Conservation (phyloP, 352 stramenopile species). For the Thraustochytrium striatum region DNA sequence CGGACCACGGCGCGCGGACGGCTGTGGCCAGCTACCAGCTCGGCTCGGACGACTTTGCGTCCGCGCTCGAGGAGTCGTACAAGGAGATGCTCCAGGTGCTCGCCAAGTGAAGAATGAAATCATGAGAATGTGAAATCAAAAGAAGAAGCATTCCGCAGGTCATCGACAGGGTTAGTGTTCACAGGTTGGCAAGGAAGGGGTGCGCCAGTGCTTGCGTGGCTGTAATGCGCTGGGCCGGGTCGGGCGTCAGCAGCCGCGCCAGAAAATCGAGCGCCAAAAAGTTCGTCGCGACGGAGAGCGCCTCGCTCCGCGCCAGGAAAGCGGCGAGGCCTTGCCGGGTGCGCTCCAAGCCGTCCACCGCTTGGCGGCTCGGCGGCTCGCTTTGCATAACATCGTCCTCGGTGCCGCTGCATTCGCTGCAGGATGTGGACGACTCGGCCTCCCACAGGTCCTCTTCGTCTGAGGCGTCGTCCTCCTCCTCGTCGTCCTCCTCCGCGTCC, state of each 20-base stretch:
- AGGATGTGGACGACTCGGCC: too few relatives aligned
- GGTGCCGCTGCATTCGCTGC: too few relatives aligned
- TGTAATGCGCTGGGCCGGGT: slow-evolving; percentile 82
- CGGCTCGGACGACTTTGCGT: slow-evolving; percentile 47
- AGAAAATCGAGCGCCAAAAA: slow-evolving; percentile 82
- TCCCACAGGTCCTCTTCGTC: neutral
- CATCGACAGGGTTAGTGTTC: too few relatives aligned
- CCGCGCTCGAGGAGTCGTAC: slow-evolving; percentile 22
- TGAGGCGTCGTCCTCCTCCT: neutral
- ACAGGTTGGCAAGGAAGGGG: slow-evolving; percentile 61
- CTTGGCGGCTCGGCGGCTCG: neutral
- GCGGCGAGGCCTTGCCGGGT: neutral
- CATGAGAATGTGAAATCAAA: neutral
- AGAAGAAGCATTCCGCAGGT: neutral
- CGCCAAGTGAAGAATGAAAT: neutral
- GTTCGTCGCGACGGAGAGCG: too few relatives aligned
- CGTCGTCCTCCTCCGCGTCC: neutral
- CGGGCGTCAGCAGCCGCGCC: slow-evolving; percentile 80
- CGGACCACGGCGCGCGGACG: slow-evolving; percentile 19
- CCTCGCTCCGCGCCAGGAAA: neutral
- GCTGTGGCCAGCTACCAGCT: slow-evolving; percentile 47
- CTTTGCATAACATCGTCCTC: neutral
- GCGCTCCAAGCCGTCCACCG: neutral
- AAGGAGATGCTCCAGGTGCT: slow-evolving; percentile 39
- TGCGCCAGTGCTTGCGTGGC: slow-evolving; percentile 81